These are phyloP conservation scores for Candida neerlandica DNA, from an alignment of 1,139 yeast genomes.

Conservation along the genomic window DNA sequence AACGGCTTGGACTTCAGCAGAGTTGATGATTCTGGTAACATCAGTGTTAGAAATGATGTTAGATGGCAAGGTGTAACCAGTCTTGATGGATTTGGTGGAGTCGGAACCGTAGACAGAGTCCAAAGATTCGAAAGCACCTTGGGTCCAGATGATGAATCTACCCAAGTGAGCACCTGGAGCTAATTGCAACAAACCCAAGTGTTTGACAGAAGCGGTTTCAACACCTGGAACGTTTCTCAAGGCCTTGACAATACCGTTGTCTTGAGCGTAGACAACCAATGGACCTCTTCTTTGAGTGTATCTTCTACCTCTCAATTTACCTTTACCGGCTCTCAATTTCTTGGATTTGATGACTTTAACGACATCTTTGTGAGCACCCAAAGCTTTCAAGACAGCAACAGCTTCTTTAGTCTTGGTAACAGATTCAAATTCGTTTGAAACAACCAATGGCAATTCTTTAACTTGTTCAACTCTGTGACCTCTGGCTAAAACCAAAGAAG, in stretches of 20 bases:
- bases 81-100: constrained; percentile 79
- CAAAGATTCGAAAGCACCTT: constrained; percentile 94
- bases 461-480: constrained; percentile 99
- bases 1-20: constrained; percentile 97
- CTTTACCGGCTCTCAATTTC: constrained; percentile 99
- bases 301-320: constrained; percentile 99
- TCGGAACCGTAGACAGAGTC: constrained; percentile 98
- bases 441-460: constrained; percentile 98
- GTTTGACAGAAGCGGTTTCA: constrained; percentile 90
- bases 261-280: constrained; percentile 96
- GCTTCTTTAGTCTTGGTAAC: constrained; percentile 98
- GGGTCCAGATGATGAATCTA: constrained; percentile 99
- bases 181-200: constrained; percentile 95
- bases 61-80: constrained; percentile 89
- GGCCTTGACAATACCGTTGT: constrained; percentile 97
- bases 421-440: constrained; percentile 89
- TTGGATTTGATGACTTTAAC: constrained; percentile 97
- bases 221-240: constrained; percentile 99
- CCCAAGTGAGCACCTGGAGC: constrained; percentile 99
- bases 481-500: constrained; percentile 98
- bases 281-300: constrained; percentile 99
- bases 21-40: constrained; percentile 96
- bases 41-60: constrained; percentile 96
- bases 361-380: constrained; percentile 99
- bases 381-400: constrained; percentile 95